These are phyloP conservation scores for Ophioceras dolichostomum DNA, from an alignment of 2,329 filamentous ascomycete genomes.

Conservation along the genomic window DNA sequence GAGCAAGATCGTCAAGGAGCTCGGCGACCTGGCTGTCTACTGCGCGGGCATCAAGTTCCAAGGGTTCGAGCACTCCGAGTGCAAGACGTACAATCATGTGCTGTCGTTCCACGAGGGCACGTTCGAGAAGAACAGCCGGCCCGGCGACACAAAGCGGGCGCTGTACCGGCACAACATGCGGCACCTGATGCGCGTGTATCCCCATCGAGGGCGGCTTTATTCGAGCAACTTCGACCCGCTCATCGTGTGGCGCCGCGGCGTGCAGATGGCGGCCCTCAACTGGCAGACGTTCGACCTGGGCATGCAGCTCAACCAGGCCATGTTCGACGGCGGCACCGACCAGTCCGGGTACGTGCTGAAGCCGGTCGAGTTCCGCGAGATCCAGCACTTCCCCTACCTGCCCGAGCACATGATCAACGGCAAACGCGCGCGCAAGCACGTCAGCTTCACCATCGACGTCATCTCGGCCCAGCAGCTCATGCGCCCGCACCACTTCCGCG, in stretches of 20 bases:
- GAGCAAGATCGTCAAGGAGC: conserved; percentile 75
- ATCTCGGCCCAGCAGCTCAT: conserved; percentile 94
- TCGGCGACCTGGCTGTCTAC: conserved; percentile 78
- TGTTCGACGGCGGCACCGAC: conserved; percentile 87
- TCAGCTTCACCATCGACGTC: conserved; percentile 76
- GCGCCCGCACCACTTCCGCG: conserved; percentile 48
- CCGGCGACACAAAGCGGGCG: conserved; percentile 61
- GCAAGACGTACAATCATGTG: conserved; percentile 84
- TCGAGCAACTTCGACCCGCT: conserved; percentile 94
- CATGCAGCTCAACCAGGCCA: conserved; percentile 93
- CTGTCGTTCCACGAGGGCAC: conserved; percentile 88
- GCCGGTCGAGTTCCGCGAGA: conserved; percentile 70
- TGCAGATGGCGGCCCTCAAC: conserved; percentile 96
- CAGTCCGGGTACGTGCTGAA: conserved; percentile 89
- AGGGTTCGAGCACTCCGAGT: conserved; percentile 66
- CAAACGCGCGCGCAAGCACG: conserved; percentile 68
- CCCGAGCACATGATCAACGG: conserved; percentile 27
- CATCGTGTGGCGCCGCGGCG: conserved; percentile 85
- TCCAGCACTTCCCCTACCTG: conserved; percentile 46
- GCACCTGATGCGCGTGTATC: conserved; percentile 89
- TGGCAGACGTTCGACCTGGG: conserved; percentile 97
- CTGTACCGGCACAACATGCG: conserved; percentile 85
- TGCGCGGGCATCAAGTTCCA: conserved; percentile 67
- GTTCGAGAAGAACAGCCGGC: conserved; percentile 70
- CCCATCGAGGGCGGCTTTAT: conserved; percentile 65